Evolutionary conservation across 441 rosid species (phyloP), one percentile per base, ranked within the genome.

Genomic region (Theobroma grandiflorum): DNA sequence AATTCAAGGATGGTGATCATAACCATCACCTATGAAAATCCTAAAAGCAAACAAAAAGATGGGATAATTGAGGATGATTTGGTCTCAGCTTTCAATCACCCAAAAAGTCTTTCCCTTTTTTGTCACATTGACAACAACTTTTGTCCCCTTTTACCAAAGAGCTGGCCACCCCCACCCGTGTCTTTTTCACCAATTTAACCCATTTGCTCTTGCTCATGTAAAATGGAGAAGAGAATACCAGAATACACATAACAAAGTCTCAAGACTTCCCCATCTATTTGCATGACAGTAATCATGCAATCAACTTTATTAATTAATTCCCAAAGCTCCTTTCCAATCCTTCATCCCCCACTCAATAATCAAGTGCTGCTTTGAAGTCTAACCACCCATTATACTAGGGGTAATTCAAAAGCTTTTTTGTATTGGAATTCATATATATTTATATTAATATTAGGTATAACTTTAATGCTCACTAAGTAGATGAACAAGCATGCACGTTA

Each of bases 1-100:
- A 72, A 72, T 72, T 72, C 76, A 72, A 72, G 52, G 35, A 26
- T 16, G 35, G 18, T 11, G 38, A 74, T 74, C 22, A 73, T 73
- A 20, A 40, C 12, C 20, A 57, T 47, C 31, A 55, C 7, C 7
- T 7, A 7, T 55, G 6, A 40, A 57, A 71, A 47, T 2, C 0
- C 0, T 14, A 33, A 73, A 73, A 37, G 76, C 76, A 53, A 73
- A 55, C 65, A 42, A 74, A 38, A 74, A 74, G 55, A 47, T 15
- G 18, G 20, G 53, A 45, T 59, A 12, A 42, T 22, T 59, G 31
- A 74, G 52, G 65, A 22, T 74, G 77, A 75, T 61, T 43, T 75
- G 58, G 69, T 43, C 61, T 35, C n/a, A n/a, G n/a, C 26, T 15
- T 33, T 52, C 77, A 58, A 35, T 53, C 64, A 52, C n/a, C 37